phyloP scores from a whole-genome alignment of 352 stramenopile genomes.

The Aphanomyces astaci region DNA sequence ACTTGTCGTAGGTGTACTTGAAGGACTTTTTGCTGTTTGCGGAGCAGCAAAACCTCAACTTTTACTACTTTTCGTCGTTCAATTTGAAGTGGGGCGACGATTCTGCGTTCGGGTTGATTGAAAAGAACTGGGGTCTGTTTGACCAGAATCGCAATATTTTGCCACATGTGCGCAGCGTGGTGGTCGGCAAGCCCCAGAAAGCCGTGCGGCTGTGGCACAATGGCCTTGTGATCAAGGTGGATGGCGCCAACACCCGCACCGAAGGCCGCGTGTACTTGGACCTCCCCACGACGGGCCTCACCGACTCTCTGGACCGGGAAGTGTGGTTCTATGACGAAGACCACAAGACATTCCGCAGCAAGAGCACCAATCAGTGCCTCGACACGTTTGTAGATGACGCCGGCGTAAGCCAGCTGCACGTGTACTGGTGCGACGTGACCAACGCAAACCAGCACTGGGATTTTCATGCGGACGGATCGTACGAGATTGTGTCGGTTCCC shows the following conservation, averaged over 20 bases:
- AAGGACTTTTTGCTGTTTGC: slow-evolving; percentile 60
- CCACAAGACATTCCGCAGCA: slow-evolving; percentile 46
- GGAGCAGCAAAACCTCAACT: slow-evolving; percentile 39
- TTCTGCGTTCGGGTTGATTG: slow-evolving; percentile 40
- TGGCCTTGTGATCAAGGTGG: slow-evolving; percentile 8
- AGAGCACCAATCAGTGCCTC: slow-evolving; percentile 60
- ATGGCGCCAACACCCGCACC: slow-evolving; percentile 12
- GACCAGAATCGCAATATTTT: slow-evolving; percentile 47
- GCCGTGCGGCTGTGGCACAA: slow-evolving; percentile 8
- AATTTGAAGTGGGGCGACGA: slow-evolving; percentile 37
- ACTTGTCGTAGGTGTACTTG: slow-evolving; percentile 45
- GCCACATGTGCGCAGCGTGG: slow-evolving; percentile 5
- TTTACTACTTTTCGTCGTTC: slow-evolving; percentile 73
- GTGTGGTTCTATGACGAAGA: slow-evolving; percentile 27
- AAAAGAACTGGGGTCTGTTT: slow-evolving; percentile 61
- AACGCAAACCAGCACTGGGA: slow-evolving; percentile 15
- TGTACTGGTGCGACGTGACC: slow-evolving; percentile 40
- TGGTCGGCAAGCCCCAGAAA: slow-evolving; percentile 9
- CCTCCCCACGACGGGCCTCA: slow-evolving; percentile 19
- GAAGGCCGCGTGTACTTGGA: neutral
- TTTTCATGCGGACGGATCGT: neutral
- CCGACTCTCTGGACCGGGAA: slow-evolving; percentile 23
- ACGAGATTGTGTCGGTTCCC: neutral
- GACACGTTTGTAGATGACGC: slow-evolving; percentile 41
- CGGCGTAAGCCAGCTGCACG: slow-evolving; percentile 31